Conservation (phyloP, 768 basidiomycete species). For the Leccinum obscurum region DNA sequence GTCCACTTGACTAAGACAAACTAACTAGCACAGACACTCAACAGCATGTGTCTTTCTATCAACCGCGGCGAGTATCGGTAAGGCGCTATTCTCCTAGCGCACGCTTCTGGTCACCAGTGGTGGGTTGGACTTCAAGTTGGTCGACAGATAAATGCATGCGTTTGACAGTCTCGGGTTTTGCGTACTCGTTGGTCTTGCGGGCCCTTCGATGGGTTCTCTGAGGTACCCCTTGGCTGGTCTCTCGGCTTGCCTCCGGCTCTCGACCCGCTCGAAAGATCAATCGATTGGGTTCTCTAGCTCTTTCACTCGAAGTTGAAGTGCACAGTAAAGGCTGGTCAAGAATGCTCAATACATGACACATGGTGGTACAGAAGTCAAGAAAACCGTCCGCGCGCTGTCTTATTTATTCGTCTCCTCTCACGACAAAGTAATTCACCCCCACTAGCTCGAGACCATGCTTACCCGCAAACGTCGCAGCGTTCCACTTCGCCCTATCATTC, state of each 20-base stretch:
- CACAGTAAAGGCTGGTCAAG: not conserved
- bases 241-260: too few species aligned
- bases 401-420: conserved; percentile 27
- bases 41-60: conserved; percentile 38
- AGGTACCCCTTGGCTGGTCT: too few species aligned
- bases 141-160: too few species aligned
- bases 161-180: too few species aligned
- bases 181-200: too few species aligned
- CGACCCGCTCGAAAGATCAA: too few species aligned
- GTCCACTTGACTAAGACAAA: not conserved
- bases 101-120: not conserved
- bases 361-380: not conserved
- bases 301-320: too few species aligned
- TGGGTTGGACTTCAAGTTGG: too few species aligned
- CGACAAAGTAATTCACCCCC: conserved; percentile 57
- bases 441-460: conserved; percentile 54
- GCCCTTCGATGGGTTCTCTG: too few species aligned
- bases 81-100: conserved; percentile 7
- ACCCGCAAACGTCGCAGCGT: conserved; percentile 51
- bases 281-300: not conserved
- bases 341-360: not conserved
- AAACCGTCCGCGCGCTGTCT: not conserved
- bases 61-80: conserved; percentile 37
- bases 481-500: conserved; percentile 54
- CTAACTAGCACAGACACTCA: not conserved